Evolutionary conservation across 2,329 filamentous ascomycete genomes (phyloP).

Genomic region (Trichoderma brevicompactum): DNA sequence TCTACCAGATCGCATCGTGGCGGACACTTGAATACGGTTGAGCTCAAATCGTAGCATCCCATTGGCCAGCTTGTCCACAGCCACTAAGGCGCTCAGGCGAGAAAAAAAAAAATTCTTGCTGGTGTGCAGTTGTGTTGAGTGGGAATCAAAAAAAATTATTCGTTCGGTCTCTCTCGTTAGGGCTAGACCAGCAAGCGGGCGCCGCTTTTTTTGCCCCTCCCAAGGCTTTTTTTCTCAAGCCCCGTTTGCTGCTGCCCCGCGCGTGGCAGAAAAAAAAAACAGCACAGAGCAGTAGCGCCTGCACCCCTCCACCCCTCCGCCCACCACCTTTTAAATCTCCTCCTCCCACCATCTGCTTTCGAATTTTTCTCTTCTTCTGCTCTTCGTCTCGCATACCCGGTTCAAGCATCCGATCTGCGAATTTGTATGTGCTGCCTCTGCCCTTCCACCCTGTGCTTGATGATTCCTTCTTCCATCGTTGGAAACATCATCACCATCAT

Average conservation of each 20-base stretch:
- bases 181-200: conserved; percentile 36
- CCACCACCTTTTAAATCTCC: conserved; percentile 45
- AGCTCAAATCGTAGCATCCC: conserved; percentile 10
- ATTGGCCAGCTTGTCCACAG: conserved; percentile 9
- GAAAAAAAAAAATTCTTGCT: conserved; percentile 24
- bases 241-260: conserved; percentile 34
- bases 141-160: conserved; percentile 2
- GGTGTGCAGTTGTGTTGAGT: conserved; percentile 16
- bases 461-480: conserved; percentile 18
- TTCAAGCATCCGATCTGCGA: conserved; percentile 52
- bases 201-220: conserved; percentile 27
- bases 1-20: conserved; percentile 25
- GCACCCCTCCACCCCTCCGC: conserved; percentile 34
- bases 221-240: conserved; percentile 11
- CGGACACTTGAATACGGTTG: conserved; percentile 2
- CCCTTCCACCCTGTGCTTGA: background rate
- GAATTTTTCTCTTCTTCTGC: conserved; percentile 44
- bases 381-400: conserved; percentile 52
- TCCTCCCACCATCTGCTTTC: conserved; percentile 45
- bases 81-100: conserved; percentile 20
- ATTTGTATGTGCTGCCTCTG: conserved; percentile 40
- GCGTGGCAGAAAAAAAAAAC: conserved; percentile 21
- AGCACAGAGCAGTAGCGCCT: conserved; percentile 34
- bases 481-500: conserved; percentile 21
- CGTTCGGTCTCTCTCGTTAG: conserved; percentile 38